Percentiles rank a stretch among this genome's conserved stretches.
Evolutionary conservation across 176 grass and related monocot genomes (phyloP).

Genomic region (Metroxylon sagu): DNA sequence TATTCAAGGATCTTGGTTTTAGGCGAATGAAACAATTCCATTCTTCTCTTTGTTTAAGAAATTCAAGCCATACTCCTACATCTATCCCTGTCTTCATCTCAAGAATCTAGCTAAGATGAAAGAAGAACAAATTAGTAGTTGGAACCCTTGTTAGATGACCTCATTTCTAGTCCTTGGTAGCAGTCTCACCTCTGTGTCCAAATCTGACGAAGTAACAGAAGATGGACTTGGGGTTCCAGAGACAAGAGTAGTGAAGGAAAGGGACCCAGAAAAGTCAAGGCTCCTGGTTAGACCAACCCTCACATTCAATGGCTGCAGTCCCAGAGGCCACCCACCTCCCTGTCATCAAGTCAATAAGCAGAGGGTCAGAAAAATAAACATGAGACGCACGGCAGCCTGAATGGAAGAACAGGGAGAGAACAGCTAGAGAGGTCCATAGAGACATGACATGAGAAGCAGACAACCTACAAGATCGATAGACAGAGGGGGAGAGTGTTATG

Average conservation of each 20-base stretch:
- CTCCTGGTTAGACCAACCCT: conserved; percentile 11
- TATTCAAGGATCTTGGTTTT: too few relatives aligned
- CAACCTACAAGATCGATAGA: too few relatives aligned
- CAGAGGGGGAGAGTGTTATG: too few relatives aligned
- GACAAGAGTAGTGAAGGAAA: conserved; percentile 1
- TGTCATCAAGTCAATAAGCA: not conserved
- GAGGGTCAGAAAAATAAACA: too few relatives aligned
- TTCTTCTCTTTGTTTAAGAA: too few relatives aligned
- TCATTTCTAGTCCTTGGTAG: not conserved
- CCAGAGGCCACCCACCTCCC: conserved; percentile 27
- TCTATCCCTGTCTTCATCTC: not conserved
- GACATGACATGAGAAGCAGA: too few relatives aligned
- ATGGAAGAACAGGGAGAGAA: too few relatives aligned
- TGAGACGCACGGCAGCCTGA: too few relatives aligned
- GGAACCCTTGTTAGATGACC: not conserved
- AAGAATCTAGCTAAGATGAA: not conserved
- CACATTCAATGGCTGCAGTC: conserved; percentile 16
- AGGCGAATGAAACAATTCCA: too few relatives aligned
- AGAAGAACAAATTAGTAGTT: not conserved
- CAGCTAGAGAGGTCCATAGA: too few relatives aligned
- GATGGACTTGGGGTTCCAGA: conserved; percentile 4
- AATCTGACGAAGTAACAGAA: not conserved
- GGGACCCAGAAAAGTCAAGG: conserved; percentile 13
- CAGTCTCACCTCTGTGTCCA: not conserved
- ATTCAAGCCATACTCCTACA: too few relatives aligned